Percentiles rank a stretch among this genome's conserved stretches.
Conservation (phyloP, 2,329 filamentous ascomycete species). For the Arthrobotrys sinensis region DNA sequence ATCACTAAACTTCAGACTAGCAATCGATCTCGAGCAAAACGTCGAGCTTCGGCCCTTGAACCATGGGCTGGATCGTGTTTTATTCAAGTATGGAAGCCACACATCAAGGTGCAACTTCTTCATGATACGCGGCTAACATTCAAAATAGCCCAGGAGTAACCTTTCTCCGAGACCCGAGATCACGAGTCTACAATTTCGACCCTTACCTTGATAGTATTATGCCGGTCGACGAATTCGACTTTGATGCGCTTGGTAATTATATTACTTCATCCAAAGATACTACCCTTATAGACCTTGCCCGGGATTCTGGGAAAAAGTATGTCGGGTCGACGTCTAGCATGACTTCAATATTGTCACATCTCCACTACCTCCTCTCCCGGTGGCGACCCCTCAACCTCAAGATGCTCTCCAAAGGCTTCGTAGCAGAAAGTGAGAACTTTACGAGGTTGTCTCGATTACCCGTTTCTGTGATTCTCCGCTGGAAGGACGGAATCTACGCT, state of each 20-base stretch:
- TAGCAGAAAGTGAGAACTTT: conserved; percentile 75
- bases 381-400: conserved; percentile 81
- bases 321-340: conserved; percentile 97
- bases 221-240: conserved; percentile 93
- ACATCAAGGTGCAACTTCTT: background rate
- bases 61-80: conserved; percentile 86
- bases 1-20: conserved; percentile 43
- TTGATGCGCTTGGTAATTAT: conserved; percentile 85
- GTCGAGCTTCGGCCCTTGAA: conserved; percentile 76
- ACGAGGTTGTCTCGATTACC: conserved; percentile 81
- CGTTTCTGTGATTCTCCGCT: conserved; percentile 84
- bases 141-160: conserved; percentile 80
- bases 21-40: conserved; percentile 68
- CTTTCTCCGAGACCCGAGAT: conserved; percentile 87
- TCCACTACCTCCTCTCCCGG: conserved; percentile 89
- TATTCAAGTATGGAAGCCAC: conserved; percentile 79
- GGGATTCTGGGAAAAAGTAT: conserved; percentile 80
- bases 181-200: conserved; percentile 95
- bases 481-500: conserved; percentile 84
- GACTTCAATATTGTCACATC: conserved; percentile 88
- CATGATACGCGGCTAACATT: conserved; percentile 39
- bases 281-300: conserved; percentile 78
- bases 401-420: conserved; percentile 79
- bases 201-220: conserved; percentile 94
- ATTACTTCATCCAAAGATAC: conserved; percentile 90